These are phyloP conservation scores for Oxyria digyna DNA, from an alignment of 148 eudicot genomes.

Conservation along the genomic window DNA sequence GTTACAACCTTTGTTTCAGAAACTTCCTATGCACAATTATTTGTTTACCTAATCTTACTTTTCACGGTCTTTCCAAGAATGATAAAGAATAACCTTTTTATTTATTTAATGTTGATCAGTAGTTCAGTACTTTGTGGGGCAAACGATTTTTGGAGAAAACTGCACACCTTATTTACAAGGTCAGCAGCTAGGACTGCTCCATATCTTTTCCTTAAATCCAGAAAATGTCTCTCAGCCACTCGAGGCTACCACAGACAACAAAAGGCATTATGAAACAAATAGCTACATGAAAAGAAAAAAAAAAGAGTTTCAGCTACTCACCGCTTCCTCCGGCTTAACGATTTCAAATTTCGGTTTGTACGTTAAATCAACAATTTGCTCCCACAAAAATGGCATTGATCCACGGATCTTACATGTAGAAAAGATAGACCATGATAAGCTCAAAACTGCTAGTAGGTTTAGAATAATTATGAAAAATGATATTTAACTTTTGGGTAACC, in stretches of 20 bases:
- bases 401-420: conserved; percentile 66
- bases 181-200: conserved; percentile 81
- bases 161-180: conserved; percentile 81
- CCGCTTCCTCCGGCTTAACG: conserved; percentile 74
- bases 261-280: conserved; percentile 4
- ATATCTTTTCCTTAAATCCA: conserved; percentile 83
- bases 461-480: not conserved
- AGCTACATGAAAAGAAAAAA: not conserved
- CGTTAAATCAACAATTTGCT: conserved; percentile 91
- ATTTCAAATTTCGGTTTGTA: conserved; percentile 92
- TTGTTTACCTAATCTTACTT: not conserved
- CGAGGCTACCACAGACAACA: conserved; percentile 43
- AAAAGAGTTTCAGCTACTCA: conserved; percentile 25
- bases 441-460: not conserved
- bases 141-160: not conserved
- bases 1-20: not conserved
- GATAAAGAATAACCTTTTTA: not conserved
- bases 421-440: not conserved
- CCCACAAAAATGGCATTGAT: conserved; percentile 91
- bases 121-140: not conserved
- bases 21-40: not conserved
- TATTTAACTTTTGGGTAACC: not conserved
- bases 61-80: not conserved
- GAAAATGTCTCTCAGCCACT: conserved; percentile 78
- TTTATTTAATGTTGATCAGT: not conserved